A percentile compares a stretch with the other conserved stretches of the same genome.
These are phyloP conservation scores for Martensiomyces pterosporus DNA, from an alignment of 192 early-diverging fungal genomes.

Conservation along the genomic window DNA sequence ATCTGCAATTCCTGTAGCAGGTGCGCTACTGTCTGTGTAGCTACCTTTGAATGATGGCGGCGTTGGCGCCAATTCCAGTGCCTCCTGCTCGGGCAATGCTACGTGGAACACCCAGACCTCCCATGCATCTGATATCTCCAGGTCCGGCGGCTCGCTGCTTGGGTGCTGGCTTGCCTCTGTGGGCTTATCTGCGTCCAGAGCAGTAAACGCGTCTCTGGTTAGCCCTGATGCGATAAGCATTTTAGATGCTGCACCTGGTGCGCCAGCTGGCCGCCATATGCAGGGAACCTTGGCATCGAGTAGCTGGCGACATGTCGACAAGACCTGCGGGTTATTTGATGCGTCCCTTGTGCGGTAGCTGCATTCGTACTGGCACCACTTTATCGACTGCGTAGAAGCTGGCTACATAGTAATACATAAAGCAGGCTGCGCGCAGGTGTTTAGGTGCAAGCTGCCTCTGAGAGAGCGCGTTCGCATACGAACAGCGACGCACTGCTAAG, in stretches of 20 bases:
- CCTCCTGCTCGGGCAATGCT: not conserved
- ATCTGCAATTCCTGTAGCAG: not conserved
- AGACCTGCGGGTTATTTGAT: slow-evolving; percentile 6
- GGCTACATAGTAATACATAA: too few species aligned
- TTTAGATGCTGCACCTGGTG: slow-evolving; percentile 2
- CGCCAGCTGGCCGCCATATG: slow-evolving; percentile 24
- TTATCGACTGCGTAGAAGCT: slow-evolving; percentile 24
- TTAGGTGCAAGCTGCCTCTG: too few species aligned
- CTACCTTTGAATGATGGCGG: slow-evolving; percentile 31
- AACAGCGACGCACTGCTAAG: too few species aligned
- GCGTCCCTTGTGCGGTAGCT: slow-evolving; percentile 4
- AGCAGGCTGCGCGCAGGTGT: too few species aligned
- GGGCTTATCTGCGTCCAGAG: too few species aligned
- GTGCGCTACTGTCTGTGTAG: too few species aligned
- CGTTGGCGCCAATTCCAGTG: slow-evolving; percentile 6
- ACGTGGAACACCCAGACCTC: slow-evolving; percentile 28
- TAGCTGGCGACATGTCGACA: slow-evolving; percentile 26
- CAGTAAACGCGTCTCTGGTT: too few species aligned
- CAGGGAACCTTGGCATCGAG: slow-evolving; percentile 41
- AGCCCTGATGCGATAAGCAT: slow-evolving; percentile 5
- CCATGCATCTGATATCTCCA: slow-evolving; percentile 19
- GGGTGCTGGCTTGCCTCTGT: too few species aligned
- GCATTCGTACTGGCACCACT: slow-evolving; percentile 38
- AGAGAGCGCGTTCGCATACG: too few species aligned
- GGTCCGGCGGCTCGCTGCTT: too few species aligned